phyloP scores from a whole-genome alignment of 805 yeast genomes.

The Metschnikowia bowlesiae region DNA sequence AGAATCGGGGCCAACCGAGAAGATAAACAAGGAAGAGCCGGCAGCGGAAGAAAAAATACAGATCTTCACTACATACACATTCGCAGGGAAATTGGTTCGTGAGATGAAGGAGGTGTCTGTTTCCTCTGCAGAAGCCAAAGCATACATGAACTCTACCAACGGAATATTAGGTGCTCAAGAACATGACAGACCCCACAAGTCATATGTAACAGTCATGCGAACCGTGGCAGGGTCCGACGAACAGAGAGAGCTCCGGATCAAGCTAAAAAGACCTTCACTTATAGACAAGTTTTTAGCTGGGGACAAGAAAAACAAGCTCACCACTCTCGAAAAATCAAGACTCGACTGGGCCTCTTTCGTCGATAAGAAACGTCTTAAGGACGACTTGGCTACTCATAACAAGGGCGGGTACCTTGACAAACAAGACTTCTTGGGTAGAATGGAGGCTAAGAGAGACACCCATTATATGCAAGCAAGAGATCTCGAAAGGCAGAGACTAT shows the following conservation, averaged over 20 bases:
- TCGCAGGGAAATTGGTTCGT: conserved; percentile 79
- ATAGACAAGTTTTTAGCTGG: conserved; percentile 68
- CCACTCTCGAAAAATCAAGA: conserved; percentile 88
- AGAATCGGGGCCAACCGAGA: conserved; percentile 8
- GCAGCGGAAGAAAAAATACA: conserved; percentile 41
- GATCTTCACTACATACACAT: conserved; percentile 74
- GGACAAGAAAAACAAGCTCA: conserved; percentile 66
- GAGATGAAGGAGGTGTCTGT: conserved; percentile 76
- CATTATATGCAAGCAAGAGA: conserved; percentile 43
- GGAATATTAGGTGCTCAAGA: conserved; percentile 19
- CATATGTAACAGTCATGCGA: conserved; percentile 34
- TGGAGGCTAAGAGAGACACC: conserved; percentile 55
- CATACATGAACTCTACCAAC: conserved; percentile 58
- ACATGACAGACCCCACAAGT: conserved; percentile 13
- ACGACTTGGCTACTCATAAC: conserved; percentile 74
- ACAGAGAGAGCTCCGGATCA: conserved; percentile 40
- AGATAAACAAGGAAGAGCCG: background rate
- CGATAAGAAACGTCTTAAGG: conserved; percentile 77
- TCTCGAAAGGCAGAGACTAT: conserved; percentile 26
- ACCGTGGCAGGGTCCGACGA: conserved; percentile 27
- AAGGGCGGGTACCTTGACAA: conserved; percentile 89
- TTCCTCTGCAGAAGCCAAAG: conserved; percentile 82
- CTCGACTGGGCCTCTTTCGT: conserved; percentile 95
- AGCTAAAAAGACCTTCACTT: conserved; percentile 68
- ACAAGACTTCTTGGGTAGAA: conserved; percentile 81